Evolutionary conservation across 1,139 yeast species (phyloP).

Genomic region (Casaregolazyma suthepensis): DNA sequence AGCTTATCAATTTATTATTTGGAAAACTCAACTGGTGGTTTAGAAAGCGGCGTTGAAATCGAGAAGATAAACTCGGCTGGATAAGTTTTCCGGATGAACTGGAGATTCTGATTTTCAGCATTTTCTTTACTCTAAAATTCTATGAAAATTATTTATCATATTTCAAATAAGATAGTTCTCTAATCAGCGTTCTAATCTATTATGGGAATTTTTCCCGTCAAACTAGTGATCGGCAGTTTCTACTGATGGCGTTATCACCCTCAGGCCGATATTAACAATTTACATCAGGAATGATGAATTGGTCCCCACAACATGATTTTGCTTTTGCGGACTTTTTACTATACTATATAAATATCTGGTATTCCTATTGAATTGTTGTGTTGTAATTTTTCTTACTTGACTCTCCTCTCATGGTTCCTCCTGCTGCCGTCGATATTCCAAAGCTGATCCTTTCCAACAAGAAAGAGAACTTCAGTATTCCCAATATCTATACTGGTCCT

Average conservation of each 20-base stretch:
- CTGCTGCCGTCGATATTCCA: constrained; percentile 5
- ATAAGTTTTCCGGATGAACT: neutral
- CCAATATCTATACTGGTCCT: constrained; percentile 16
- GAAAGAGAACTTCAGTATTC: constrained; percentile 4
- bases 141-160: neutral
- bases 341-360: neutral
- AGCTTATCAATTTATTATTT: neutral
- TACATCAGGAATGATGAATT: neutral
- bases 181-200: neutral
- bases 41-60: neutral
- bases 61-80: neutral
- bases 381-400: neutral
- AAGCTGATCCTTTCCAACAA: constrained; percentile 11
- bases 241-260: neutral
- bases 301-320: neutral
- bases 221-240: neutral
- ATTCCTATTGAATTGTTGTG: neutral
- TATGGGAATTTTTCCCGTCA: neutral
- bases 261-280: neutral
- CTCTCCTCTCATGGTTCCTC: constrained; percentile 1
- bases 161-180: neutral
- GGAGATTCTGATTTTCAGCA: neutral
- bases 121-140: neutral
- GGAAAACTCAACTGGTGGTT: neutral
- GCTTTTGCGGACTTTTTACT: neutral